phyloP scores from a whole-genome alignment of 2,329 filamentous ascomycete genomes.

The Niveomyces coronatus region DNA sequence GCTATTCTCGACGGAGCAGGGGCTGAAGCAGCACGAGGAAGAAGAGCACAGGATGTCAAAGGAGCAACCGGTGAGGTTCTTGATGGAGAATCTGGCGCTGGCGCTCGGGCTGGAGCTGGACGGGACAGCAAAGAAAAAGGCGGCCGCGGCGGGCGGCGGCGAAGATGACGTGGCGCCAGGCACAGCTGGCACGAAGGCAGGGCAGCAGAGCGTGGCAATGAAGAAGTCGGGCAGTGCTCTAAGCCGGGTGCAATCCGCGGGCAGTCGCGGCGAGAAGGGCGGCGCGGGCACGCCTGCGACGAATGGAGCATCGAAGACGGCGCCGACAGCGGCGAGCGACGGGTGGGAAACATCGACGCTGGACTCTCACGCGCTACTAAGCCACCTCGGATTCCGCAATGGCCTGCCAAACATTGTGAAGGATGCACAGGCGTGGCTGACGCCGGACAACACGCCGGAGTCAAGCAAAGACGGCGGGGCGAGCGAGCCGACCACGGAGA shows the following conservation, averaged over 20 bases:
- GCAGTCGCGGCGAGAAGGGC: slow-evolving; percentile 19
- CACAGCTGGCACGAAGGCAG: slow-evolving; percentile 35
- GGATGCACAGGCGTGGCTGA: slow-evolving; percentile 43
- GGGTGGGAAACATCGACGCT: slow-evolving; percentile 36
- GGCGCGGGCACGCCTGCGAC: too few species aligned
- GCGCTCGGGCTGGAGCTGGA: slow-evolving; percentile 42
- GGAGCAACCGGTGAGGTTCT: slow-evolving; percentile 44
- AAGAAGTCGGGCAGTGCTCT: slow-evolving; percentile 39
- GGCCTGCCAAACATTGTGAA: slow-evolving; percentile 35
- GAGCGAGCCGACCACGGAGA: slow-evolving; percentile 53
- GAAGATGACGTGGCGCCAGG: slow-evolving; percentile 16
- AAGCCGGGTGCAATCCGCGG: slow-evolving; percentile 23
- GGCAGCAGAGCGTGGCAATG: slow-evolving; percentile 38
- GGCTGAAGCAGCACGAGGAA: slow-evolving; percentile 40
- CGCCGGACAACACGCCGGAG: slow-evolving; percentile 54
- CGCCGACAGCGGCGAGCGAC: slow-evolving; percentile 14
- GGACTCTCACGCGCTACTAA: slow-evolving; percentile 35
- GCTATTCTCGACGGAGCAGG: slow-evolving; percentile 45
- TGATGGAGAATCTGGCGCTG: slow-evolving; percentile 37
- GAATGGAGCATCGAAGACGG: slow-evolving; percentile 19
- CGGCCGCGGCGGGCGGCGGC: slow-evolving; percentile 16
- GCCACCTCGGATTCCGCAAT: slow-evolving; percentile 24
- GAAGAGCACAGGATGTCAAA: slow-evolving; percentile 49
- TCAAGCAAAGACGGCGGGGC: slow-evolving; percentile 49
- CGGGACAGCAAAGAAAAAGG: slow-evolving; percentile 30